Conservation (phyloP, 805 yeast species). For the Suhomyces emberorum region DNA sequence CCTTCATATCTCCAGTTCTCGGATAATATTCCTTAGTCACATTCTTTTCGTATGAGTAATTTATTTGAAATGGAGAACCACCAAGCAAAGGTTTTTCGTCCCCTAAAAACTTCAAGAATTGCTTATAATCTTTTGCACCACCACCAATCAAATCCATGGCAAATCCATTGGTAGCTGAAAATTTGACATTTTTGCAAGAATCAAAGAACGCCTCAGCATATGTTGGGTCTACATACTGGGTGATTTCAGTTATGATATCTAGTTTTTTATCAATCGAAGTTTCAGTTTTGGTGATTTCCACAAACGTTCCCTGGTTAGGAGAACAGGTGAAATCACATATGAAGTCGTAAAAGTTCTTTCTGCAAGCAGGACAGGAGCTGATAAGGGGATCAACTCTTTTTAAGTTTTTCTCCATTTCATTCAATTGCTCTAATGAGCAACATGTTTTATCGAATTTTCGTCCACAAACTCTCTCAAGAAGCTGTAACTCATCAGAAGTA, state of each 20-base stretch:
- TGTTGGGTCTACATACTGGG: constrained; percentile 53
- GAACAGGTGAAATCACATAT: constrained; percentile 91
- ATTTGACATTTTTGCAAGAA: constrained; percentile 85
- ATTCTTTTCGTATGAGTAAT: constrained; percentile 50
- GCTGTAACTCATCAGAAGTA: constrained; percentile 38
- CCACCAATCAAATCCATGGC: constrained; percentile 98
- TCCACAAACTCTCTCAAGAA: constrained; percentile 68
- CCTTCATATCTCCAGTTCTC: constrained; percentile 28
- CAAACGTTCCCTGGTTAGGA: constrained; percentile 71
- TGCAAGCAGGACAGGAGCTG: constrained; percentile 80
- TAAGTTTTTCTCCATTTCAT: constrained; percentile 43
- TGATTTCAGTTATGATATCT: constrained; percentile 67
- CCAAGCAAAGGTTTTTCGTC: constrained; percentile 93
- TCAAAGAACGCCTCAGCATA: constrained; percentile 69
- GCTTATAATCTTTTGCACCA: constrained; percentile 75
- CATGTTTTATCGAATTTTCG: constrained; percentile 58
- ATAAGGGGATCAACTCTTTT: constrained; percentile 40
- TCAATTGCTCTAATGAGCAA: constrained; percentile 65
- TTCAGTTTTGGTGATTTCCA: constrained; percentile 58
- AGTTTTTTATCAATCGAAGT: constrained; percentile 47
- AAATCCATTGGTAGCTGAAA: constrained; percentile 90
- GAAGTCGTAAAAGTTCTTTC: constrained; percentile 75
- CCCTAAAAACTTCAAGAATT: constrained; percentile 84
- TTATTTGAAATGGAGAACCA: constrained; percentile 94
- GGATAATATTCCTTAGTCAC: constrained; percentile 17